A percentile compares a stretch with the other conserved stretches of the same genome.
Evolutionary conservation across 129 eudicot species (phyloP).

Genomic region (Lactuca sativa): DNA sequence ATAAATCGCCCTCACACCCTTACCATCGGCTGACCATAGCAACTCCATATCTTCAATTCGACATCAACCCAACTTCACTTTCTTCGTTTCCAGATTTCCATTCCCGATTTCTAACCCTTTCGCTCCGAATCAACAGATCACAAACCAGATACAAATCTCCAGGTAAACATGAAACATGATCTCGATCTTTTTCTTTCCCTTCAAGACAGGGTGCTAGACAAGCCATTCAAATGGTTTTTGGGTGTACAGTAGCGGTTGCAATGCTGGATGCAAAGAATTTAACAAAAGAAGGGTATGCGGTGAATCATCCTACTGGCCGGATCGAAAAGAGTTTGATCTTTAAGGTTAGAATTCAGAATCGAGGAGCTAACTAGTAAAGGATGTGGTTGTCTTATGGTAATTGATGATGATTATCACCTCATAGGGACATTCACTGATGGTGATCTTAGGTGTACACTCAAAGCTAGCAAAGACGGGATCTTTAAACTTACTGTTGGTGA

Average conservation of each 20-base stretch:
- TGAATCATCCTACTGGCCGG: slow-evolving; percentile 92
- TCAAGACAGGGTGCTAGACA: too few relatives aligned
- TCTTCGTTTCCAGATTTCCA: too few relatives aligned
- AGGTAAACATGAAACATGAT: too few relatives aligned
- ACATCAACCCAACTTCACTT: too few relatives aligned
- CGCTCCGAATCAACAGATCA: too few relatives aligned
- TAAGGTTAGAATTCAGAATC: slow-evolving; percentile 44
- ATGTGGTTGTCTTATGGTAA: slow-evolving; percentile 89
- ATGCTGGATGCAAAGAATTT: slow-evolving; percentile 76
- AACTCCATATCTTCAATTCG: too few relatives aligned
- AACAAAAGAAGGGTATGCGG: slow-evolving; percentile 76
- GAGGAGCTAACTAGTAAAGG: slow-evolving; percentile 91
- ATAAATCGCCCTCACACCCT: too few relatives aligned
- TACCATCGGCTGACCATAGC: too few relatives aligned
- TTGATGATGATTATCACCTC: slow-evolving; percentile 64
- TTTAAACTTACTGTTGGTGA: too few relatives aligned
- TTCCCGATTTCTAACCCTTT: too few relatives aligned
- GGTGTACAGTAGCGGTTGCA: slow-evolving; percentile 90
- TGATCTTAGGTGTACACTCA: slow-evolving; percentile 82
- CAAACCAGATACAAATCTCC: too few relatives aligned
- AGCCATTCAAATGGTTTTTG: slow-evolving; percentile 98
- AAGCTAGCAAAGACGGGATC: slow-evolving; percentile 92
- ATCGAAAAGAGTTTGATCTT: slow-evolving; percentile 89
- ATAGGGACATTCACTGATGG: slow-evolving; percentile 96
- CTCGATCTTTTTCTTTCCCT: too few relatives aligned